Percentiles rank a stretch among this genome's conserved stretches.
Evolutionary conservation across 495 filamentous ascomycete species (phyloP).

Genomic region (Neurospora intermedia): DNA sequence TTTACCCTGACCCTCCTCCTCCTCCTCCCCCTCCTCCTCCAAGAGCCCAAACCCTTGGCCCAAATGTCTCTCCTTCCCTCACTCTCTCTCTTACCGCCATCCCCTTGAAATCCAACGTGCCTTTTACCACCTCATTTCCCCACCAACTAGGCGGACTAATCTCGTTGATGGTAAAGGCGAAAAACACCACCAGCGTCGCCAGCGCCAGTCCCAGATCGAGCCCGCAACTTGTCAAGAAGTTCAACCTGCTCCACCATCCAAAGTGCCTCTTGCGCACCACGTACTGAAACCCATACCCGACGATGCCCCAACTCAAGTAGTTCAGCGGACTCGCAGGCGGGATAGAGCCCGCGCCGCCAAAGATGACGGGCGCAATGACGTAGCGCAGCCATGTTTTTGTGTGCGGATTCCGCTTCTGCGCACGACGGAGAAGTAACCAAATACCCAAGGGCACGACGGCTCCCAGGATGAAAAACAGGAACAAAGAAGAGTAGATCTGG

Average conservation of each 20-base stretch:
- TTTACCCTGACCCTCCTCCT: neutral
- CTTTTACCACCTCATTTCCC: conserved; percentile 39
- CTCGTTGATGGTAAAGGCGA: conserved; percentile 39
- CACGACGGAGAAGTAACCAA: conserved; percentile 27
- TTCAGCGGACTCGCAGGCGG: conserved; percentile 60
- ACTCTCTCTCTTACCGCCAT: conserved; percentile 41
- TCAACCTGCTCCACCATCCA: conserved; percentile 57
- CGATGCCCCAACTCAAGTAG: conserved; percentile 58
- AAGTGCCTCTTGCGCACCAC: conserved; percentile 44
- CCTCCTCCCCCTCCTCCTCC: neutral
- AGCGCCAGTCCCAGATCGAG: conserved; percentile 54
- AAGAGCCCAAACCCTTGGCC: conserved; percentile 37
- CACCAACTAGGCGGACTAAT: conserved; percentile 44
- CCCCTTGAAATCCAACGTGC: conserved; percentile 41
- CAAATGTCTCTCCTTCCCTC: conserved; percentile 45
- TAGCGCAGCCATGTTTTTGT: conserved; percentile 37
- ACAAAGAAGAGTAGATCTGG: conserved; percentile 53
- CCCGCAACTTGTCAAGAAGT: conserved; percentile 52
- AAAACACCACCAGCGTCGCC: conserved; percentile 52
- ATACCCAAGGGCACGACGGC: conserved; percentile 45
- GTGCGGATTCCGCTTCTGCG: conserved; percentile 39
- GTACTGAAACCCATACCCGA: conserved; percentile 56
- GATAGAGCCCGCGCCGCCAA: conserved; percentile 53
- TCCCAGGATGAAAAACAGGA: conserved; percentile 54
- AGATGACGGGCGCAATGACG: conserved; percentile 56